Conservation (phyloP, 768 basidiomycete species). For the Sporobolomyces pararoseus region DNA sequence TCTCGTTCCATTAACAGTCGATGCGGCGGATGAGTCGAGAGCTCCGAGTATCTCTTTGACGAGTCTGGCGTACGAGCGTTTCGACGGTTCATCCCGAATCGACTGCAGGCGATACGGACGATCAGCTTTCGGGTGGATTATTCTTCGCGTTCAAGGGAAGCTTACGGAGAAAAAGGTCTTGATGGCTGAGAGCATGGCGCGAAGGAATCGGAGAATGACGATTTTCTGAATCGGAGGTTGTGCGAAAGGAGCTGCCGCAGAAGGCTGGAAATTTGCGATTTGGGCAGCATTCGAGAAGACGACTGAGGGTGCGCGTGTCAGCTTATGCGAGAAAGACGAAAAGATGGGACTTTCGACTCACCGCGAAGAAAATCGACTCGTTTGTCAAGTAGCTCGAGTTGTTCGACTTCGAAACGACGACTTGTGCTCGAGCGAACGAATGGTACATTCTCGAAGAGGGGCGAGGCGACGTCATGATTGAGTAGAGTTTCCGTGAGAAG, state of each 20-base stretch:
- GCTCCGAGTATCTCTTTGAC: slow-evolving; percentile 3
- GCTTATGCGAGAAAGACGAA: too few relatives aligned
- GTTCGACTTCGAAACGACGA: slow-evolving; percentile 13
- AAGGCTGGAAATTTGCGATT: neutral
- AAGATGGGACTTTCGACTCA: too few relatives aligned
- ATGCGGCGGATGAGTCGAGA: neutral
- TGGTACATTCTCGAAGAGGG: slow-evolving; percentile 26
- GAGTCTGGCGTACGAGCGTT: slow-evolving; percentile 9
- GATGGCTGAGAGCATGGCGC: slow-evolving; percentile 29
- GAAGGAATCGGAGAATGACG: slow-evolving; percentile 17
- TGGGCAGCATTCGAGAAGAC: slow-evolving; percentile 31
- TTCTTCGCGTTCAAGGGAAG: too few relatives aligned
- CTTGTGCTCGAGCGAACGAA: neutral
- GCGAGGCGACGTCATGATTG: slow-evolving; percentile 17
- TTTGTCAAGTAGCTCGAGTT: slow-evolving; percentile 27
- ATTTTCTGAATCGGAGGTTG: neutral
- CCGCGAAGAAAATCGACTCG: slow-evolving; percentile 34
- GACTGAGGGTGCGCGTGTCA: neutral
- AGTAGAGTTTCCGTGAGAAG: slow-evolving; percentile 32
- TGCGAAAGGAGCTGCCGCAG: neutral
- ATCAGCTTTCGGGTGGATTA: neutral
- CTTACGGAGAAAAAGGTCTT: slow-evolving; percentile 32
- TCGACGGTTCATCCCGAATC: slow-evolving; percentile 1
- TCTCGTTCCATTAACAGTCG: neutral
- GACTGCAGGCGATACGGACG: neutral